A percentile compares a stretch with the other conserved stretches of the same genome.
These are phyloP conservation scores for Mucor lusitanicus DNA, from an alignment of 371 early-diverging fungal species.

Conservation along the genomic window DNA sequence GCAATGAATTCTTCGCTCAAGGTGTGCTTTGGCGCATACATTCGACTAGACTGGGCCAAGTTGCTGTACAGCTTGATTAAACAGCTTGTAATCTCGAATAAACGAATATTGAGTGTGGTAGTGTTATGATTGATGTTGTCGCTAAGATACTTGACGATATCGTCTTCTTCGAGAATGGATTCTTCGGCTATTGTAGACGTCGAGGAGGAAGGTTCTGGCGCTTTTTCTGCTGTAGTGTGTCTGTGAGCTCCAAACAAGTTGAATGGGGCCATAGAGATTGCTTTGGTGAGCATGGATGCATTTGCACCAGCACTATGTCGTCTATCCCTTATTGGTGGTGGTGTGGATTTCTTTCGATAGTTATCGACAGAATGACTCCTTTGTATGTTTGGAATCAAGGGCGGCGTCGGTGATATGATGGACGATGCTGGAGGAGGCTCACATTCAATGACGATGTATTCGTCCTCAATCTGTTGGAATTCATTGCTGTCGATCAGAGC, in stretches of 20 bases:
- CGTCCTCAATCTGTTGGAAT: neutral
- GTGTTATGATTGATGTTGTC: neutral
- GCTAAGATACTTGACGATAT: neutral
- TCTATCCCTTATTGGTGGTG: slow-evolving; percentile 15
- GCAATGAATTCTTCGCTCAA: neutral
- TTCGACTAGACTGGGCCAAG: neutral
- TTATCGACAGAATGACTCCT: neutral
- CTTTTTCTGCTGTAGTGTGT: neutral
- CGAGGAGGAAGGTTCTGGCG: neutral
- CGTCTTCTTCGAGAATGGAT: neutral
- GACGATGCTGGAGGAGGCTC: neutral
- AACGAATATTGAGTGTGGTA: neutral
- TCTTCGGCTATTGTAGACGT: neutral
- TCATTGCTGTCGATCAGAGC: neutral
- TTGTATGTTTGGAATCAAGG: neutral
- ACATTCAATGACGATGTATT: slow-evolving; percentile 5
- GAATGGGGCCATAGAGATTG: slow-evolving; percentile 55
- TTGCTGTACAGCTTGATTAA: neutral
- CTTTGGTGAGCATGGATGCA: slow-evolving; percentile 55
- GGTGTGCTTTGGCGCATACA: neutral
- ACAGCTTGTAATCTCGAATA: neutral
- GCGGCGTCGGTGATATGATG: neutral
- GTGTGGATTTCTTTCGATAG: neutral
- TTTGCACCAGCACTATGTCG: slow-evolving; percentile 37
- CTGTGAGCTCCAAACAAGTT: slow-evolving; percentile 54